Evolutionary conservation across 164 flowering plant species (phyloP).

Genomic region (Tinospora cordifolia): DNA sequence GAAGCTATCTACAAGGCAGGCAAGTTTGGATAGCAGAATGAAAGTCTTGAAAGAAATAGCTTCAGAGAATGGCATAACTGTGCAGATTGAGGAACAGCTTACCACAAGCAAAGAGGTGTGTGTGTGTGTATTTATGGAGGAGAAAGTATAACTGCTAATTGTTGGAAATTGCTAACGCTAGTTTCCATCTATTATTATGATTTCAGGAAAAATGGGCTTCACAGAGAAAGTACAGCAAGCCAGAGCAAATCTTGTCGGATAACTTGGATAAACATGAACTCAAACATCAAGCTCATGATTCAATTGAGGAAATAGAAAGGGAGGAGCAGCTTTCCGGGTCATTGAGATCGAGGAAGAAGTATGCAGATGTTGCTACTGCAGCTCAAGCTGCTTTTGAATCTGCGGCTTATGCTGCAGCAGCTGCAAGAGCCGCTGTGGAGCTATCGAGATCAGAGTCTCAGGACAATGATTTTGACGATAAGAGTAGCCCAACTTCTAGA

Average conservation of each 20-base stretch:
- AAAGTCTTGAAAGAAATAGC: slow-evolving; percentile 66
- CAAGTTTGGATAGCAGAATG: slow-evolving; percentile 55
- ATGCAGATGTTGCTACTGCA: slow-evolving; percentile 68
- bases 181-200: not conserved
- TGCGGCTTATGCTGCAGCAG: slow-evolving; percentile 69
- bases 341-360: slow-evolving; percentile 25
- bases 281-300: not conserved
- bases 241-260: slow-evolving; percentile 1
- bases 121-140: not conserved
- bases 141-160: not conserved
- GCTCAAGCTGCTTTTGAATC: slow-evolving; percentile 89
- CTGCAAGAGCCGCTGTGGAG: slow-evolving; percentile 78
- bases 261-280: slow-evolving; percentile 7
- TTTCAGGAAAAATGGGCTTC: slow-evolving; percentile 25
- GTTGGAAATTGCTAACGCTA: not conserved
- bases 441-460: slow-evolving; percentile 42
- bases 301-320: slow-evolving; percentile 16
- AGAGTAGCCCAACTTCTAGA: slow-evolving; percentile 14
- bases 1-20: slow-evolving; percentile 64
- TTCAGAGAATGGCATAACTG: slow-evolving; percentile 38
- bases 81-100: slow-evolving; percentile 41
- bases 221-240: slow-evolving; percentile 19
- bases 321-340: slow-evolving; percentile 33
- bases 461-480: slow-evolving; percentile 29
- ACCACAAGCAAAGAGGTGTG: slow-evolving; percentile 30